phyloP scores from a whole-genome alignment of 2,329 filamentous ascomycete genomes.

The Zelopaecilomyces penicillatus region DNA sequence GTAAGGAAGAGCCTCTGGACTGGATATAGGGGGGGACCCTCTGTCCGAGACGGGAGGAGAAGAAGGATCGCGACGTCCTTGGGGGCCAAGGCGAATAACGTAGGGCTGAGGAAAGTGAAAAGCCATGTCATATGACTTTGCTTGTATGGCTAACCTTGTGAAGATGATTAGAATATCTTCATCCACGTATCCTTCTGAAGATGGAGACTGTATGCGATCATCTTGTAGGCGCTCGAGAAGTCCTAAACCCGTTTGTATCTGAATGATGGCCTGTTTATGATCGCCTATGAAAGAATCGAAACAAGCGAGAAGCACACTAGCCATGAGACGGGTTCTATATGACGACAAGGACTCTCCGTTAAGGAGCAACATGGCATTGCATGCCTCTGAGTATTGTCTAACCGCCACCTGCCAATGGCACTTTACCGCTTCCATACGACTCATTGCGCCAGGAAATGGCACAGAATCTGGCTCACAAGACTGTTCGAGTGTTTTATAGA shows the following conservation, averaged over 20 bases:
- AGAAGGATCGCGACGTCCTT: slow-evolving; percentile 18
- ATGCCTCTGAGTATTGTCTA: slow-evolving; percentile 49
- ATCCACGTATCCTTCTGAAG: slow-evolving; percentile 40
- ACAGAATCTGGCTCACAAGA: slow-evolving; percentile 40
- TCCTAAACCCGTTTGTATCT: slow-evolving; percentile 51
- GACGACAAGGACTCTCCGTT: slow-evolving; percentile 35
- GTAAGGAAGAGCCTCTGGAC: slow-evolving; percentile 15
- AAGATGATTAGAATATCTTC: slow-evolving; percentile 56
- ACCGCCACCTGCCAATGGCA: slow-evolving; percentile 53
- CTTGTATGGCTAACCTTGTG: slow-evolving; percentile 54
- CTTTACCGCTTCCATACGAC: slow-evolving; percentile 27
- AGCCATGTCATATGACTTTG: slow-evolving; percentile 60
- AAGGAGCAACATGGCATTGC: slow-evolving; percentile 40
- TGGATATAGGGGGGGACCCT: slow-evolving; percentile 29
- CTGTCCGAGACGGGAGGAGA: slow-evolving; percentile 35
- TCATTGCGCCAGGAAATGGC: slow-evolving; percentile 9
- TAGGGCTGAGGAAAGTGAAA: slow-evolving; percentile 58
- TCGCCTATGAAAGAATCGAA: slow-evolving; percentile 61
- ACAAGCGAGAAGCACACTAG: slow-evolving; percentile 56
- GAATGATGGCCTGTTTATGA: slow-evolving; percentile 51
- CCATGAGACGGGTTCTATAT: slow-evolving; percentile 51
- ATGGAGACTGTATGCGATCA: slow-evolving; percentile 6
- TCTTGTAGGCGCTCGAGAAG: slow-evolving; percentile 43
- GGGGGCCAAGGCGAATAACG: slow-evolving; percentile 40
- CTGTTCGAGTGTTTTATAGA: slow-evolving; percentile 59